Conservation (phyloP, 805 yeast species). For the Torulaspora maleeae region DNA sequence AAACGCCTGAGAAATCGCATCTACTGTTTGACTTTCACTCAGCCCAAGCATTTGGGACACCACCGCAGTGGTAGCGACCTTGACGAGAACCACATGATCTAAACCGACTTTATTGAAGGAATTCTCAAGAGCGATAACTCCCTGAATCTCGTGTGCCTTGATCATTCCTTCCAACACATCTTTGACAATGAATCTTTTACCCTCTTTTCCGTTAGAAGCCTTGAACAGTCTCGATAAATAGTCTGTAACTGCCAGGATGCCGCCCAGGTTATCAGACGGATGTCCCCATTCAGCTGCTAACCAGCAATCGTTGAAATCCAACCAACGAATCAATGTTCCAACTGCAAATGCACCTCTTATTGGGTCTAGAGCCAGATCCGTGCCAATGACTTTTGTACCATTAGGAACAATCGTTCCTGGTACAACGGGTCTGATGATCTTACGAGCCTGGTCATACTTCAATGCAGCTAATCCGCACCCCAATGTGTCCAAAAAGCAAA, state of each 20-base stretch:
- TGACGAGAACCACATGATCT: slow-evolving; percentile 56
- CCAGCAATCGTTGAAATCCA: slow-evolving; percentile 63
- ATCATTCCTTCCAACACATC: slow-evolving; percentile 55
- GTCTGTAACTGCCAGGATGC: slow-evolving; percentile 55
- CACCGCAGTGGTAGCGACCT: slow-evolving; percentile 58
- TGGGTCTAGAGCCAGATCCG: slow-evolving; percentile 48
- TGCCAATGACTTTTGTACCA: slow-evolving; percentile 54
- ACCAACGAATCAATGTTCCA: slow-evolving; percentile 56
- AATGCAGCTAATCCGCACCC: slow-evolving; percentile 60
- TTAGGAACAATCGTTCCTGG: slow-evolving; percentile 53
- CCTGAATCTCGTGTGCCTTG: slow-evolving; percentile 62
- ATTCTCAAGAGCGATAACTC: slow-evolving; percentile 53
- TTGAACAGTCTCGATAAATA: slow-evolving; percentile 45
- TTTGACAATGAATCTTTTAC: slow-evolving; percentile 42
- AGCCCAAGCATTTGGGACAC: slow-evolving; percentile 53
- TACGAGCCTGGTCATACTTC: slow-evolving; percentile 46
- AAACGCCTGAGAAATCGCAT: slow-evolving; percentile 55
- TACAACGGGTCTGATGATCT: slow-evolving; percentile 51
- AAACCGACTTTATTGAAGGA: slow-evolving; percentile 56
- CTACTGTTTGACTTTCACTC: slow-evolving; percentile 46
- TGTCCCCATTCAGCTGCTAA: slow-evolving; percentile 70
- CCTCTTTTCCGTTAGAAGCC: slow-evolving; percentile 38
- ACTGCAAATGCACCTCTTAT: slow-evolving; percentile 54
- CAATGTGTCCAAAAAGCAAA: slow-evolving; percentile 52
- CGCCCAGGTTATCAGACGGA: slow-evolving; percentile 58